A percentile compares a stretch with the other conserved stretches of the same genome.
Conservation (phyloP, 2,329 filamentous ascomycete species). For the Truncatella angustata region DNA sequence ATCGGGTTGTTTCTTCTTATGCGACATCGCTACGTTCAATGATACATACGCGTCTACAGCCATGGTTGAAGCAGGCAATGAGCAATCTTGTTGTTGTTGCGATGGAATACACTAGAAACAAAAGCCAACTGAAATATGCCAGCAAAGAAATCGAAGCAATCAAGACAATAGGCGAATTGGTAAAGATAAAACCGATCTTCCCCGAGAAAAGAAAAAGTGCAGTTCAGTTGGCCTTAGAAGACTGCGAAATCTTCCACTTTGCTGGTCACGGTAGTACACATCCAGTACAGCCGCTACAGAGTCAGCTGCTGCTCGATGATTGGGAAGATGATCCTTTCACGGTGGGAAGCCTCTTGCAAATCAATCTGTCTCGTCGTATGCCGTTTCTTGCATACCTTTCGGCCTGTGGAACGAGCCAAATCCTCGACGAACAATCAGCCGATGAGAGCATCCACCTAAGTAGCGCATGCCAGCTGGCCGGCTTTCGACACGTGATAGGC, state of each 20-base stretch:
- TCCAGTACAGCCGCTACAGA: constrained; percentile 25
- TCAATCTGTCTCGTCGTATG: too few species aligned
- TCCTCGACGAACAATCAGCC: too few species aligned
- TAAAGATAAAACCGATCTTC: not conserved
- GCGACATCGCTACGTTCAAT: not conserved
- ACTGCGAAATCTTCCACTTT: constrained; percentile 38
- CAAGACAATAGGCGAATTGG: too few species aligned
- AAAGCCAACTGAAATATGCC: not conserved
- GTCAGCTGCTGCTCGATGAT: too few species aligned
- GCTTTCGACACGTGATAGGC: too few species aligned
- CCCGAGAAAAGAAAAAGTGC: constrained; percentile 16
- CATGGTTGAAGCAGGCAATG: too few species aligned
- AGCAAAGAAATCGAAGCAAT: not conserved
- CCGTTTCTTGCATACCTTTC: too few species aligned
- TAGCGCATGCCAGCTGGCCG: too few species aligned
- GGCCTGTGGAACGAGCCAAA: too few species aligned
- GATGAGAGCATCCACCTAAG: too few species aligned
- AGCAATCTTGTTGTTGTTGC: not conserved
- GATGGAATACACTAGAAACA: not conserved
- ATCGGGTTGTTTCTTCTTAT: not conserved
- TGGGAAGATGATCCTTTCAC: too few species aligned
- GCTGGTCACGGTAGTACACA: constrained; percentile 35
- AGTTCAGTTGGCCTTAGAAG: constrained; percentile 20
- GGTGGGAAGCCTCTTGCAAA: too few species aligned
- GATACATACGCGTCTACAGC: not conserved